phyloP scores from a whole-genome alignment of 495 filamentous ascomycete species.

The Tuber calosporum region DNA sequence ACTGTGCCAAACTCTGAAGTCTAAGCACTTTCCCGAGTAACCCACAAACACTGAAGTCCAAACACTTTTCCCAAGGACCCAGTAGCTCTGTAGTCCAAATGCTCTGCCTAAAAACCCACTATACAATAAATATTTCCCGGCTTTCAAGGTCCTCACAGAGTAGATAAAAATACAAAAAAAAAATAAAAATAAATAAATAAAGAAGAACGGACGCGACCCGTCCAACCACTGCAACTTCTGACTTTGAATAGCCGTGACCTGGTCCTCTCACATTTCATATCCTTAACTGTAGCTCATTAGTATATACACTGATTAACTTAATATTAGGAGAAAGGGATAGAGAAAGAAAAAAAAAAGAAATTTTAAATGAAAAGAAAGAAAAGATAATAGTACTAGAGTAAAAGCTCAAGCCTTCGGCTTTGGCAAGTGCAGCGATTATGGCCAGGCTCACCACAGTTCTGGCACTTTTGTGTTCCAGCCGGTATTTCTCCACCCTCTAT shows the following conservation, averaged over 20 bases:
- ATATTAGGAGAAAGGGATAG: neutral
- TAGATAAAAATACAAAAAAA: neutral
- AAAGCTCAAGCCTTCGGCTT: neutral
- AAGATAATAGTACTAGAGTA: neutral
- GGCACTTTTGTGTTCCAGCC: neutral
- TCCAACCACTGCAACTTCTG: neutral
- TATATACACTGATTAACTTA: no score
- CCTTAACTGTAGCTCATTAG: no score
- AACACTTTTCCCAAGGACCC: no score
- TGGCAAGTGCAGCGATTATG: neutral
- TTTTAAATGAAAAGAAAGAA: no score
- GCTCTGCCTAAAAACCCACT: no score
- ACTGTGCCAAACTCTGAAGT: no score
- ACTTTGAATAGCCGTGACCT: neutral
- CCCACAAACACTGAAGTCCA: no score
- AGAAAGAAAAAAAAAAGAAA: neutral
- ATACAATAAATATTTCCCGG: no score
- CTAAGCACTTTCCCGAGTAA: no score
- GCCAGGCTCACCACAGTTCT: neutral
- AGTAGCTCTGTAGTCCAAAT: no score
- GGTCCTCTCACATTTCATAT: neutral
- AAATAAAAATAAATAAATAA: neutral
- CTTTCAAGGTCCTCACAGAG: no score
- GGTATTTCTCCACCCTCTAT: neutral
- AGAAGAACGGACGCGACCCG: neutral